phyloP scores from a whole-genome alignment of 345 rosid genomes.

The Iberis pinnata region DNA sequence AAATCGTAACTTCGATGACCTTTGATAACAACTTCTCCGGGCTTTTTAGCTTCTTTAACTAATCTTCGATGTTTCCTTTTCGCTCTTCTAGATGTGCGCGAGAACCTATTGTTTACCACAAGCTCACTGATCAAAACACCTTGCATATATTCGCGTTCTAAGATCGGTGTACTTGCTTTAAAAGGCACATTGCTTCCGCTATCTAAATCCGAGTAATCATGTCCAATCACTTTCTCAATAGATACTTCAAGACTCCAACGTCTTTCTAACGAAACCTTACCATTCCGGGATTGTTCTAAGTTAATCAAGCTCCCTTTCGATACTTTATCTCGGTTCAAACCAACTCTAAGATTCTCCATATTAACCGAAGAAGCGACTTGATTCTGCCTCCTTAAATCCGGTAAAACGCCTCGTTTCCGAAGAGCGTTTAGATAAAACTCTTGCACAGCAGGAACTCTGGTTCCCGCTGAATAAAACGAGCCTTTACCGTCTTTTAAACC shows the following conservation, averaged over 20 bases:
- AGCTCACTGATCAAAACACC: constrained; percentile 90
- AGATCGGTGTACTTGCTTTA: constrained; percentile 45
- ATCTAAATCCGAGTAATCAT: constrained; percentile 45
- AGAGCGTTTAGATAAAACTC: constrained; percentile 72
- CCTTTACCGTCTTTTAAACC: constrained; percentile 98
- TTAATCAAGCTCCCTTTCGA: constrained; percentile 66
- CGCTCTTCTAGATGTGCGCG: constrained; percentile 67
- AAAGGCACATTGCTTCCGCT: constrained; percentile 35
- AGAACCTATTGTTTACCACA: constrained; percentile 60
- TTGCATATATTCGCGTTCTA: constrained; percentile 97
- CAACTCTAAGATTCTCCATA: constrained; percentile 51
- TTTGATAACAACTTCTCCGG: constrained; percentile 90
- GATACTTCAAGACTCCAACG: constrained; percentile 98
- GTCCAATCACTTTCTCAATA: constrained; percentile 88
- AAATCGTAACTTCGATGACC: constrained; percentile 97
- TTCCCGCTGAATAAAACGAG: constrained; percentile 79
- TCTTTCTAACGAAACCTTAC: constrained; percentile 74
- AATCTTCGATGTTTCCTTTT: constrained; percentile 60
- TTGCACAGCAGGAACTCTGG: constrained; percentile 59
- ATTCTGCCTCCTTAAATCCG: constrained; percentile 68
- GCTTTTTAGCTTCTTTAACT: constrained; percentile 74
- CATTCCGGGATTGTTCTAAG: constrained; percentile 66
- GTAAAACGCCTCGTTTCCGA: constrained; percentile 78
- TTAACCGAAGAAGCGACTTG: constrained; percentile 63
- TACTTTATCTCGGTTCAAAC: constrained; percentile 40